Base-by-base conservation (phyloP, 176 grass and related monocot species). In the Chrysopogon serrulatus region DNA sequence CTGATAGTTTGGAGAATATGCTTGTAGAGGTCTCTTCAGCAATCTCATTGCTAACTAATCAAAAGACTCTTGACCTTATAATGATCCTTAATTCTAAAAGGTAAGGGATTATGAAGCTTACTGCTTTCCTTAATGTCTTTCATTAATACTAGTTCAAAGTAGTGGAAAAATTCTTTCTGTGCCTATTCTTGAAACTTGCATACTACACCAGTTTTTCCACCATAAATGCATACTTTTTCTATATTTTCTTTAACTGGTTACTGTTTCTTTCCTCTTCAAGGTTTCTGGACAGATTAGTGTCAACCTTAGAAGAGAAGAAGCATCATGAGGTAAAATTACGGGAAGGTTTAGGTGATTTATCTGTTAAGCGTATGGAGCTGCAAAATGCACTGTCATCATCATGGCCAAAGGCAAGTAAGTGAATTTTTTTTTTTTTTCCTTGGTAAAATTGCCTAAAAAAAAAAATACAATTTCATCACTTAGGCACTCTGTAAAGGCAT, bases 21-120 rank as follows among this genome's bases (percentile, higher is more conserved):
- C 86, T 95, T 83, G 78, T 51, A 23, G 85, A 90, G 66, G 39
- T 98, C 24, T 96, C 93, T 18, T 85, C 76, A 51, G 91, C 91
- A 57, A 94, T 98, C 70, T 96, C 83, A 68, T 76, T 90, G 54
- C 89, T 98, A 45, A 98, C 91, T 83, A 93, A 95, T 76, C 83
- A 87, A 53, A 98, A 98, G 90, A 98, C 91, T 63, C 89, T 94
- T 68, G 96, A 98, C 71, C 84, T 94, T 73, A 96, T 96, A 83
- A 98, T 98, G 96, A 95, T 94, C 83, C 87, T 98, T 59, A 98
- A 98, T 47, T 96, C 93, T 85, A 96, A 92, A 80, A 92, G 96
- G 96, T 95, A 80, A 78, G 72, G 80, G 28, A 69, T 19, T 61
- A 27, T 54, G 42, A 64, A 81, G 45, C 24, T 54, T 61, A 11